These are phyloP conservation scores for Hamamelis virginiana DNA, from an alignment of 164 flowering plant species.

Conservation along the genomic window DNA sequence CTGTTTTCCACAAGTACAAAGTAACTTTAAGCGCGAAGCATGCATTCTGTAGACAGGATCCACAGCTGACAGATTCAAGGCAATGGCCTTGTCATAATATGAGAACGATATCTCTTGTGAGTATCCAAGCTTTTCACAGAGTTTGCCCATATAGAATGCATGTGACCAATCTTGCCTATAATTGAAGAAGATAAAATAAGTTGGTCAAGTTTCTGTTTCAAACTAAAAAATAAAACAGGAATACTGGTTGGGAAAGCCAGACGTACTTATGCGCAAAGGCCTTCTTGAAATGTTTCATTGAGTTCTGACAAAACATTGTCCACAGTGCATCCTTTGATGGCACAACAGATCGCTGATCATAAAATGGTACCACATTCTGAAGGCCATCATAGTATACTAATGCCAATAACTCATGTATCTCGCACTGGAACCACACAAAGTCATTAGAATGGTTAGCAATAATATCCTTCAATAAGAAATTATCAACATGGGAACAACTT, in stretches of 20 bases:
- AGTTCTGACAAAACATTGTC: constrained; percentile 72
- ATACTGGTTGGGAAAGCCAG: not conserved
- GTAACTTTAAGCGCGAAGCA: constrained; percentile 92
- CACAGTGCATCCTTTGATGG: constrained; percentile 73
- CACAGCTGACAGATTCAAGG: constrained; percentile 87
- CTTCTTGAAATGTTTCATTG: constrained; percentile 85
- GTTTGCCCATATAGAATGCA: constrained; percentile 93
- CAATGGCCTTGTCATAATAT: constrained; percentile 74
- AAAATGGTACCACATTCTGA: constrained; percentile 94
- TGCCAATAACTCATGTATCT: constrained; percentile 92
- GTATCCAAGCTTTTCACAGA: constrained; percentile 80
- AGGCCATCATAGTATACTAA: constrained; percentile 94
- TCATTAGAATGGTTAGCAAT: not conserved
- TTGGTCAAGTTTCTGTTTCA: not conserved
- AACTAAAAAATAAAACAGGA: constrained; percentile 8
- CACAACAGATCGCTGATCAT: constrained; percentile 74
- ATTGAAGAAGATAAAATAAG: not conserved
- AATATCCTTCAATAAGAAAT: not conserved
- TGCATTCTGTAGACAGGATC: constrained; percentile 97
- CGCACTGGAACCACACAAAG: constrained; percentile 52
- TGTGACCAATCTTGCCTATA: constrained; percentile 92
- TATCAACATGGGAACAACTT: not conserved
- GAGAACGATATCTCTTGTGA: constrained; percentile 62
- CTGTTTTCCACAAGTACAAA: constrained; percentile 56
- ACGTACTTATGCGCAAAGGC: constrained; percentile 77